Conservation (phyloP, 306 rosid genomes). For the Dalbergia oliveri region DNA sequence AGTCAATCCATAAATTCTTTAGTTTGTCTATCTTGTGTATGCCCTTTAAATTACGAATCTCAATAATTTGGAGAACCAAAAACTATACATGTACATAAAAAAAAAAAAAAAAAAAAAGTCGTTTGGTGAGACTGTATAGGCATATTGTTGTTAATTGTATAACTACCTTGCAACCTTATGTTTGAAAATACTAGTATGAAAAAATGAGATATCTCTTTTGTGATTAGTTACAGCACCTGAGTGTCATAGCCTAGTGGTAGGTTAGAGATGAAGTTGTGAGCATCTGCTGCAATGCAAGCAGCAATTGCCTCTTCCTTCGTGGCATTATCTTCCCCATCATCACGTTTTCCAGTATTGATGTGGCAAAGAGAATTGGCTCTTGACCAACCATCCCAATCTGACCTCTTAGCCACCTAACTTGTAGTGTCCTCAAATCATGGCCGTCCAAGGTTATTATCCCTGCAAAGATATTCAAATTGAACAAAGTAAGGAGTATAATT, state of each 20-base stretch:
- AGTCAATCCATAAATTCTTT: neutral
- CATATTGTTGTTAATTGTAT: neutral
- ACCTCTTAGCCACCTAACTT: constrained; percentile 84
- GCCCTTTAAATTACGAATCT: neutral
- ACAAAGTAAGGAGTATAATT: constrained; percentile 23
- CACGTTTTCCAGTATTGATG: constrained; percentile 80
- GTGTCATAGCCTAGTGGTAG: constrained; percentile 88
- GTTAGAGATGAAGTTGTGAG: constrained; percentile 74
- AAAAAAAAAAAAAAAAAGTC: too few relatives aligned
- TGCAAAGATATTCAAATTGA: constrained; percentile 47
- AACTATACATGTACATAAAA: too few relatives aligned
- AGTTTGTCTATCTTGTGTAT: neutral
- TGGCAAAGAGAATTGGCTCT: constrained; percentile 88
- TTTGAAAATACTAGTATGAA: constrained; percentile 4
- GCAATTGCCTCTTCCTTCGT: constrained; percentile 81
- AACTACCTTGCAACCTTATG: neutral
- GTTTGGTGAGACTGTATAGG: neutral
- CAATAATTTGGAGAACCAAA: neutral
- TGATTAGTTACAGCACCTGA: constrained; percentile 57
- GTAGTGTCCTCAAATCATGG: constrained; percentile 76
- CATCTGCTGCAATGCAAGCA: constrained; percentile 88
- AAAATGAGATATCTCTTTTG: constrained; percentile 17
- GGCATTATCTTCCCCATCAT: constrained; percentile 90
- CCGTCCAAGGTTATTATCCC: constrained; percentile 84
- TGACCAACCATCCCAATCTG: constrained; percentile 96